A percentile compares a stretch with the other conserved stretches of the same genome.
These are phyloP conservation scores for Kwoniella sp. DNA, from an alignment of 768 basidiomycete genomes.

Conservation along the genomic window DNA sequence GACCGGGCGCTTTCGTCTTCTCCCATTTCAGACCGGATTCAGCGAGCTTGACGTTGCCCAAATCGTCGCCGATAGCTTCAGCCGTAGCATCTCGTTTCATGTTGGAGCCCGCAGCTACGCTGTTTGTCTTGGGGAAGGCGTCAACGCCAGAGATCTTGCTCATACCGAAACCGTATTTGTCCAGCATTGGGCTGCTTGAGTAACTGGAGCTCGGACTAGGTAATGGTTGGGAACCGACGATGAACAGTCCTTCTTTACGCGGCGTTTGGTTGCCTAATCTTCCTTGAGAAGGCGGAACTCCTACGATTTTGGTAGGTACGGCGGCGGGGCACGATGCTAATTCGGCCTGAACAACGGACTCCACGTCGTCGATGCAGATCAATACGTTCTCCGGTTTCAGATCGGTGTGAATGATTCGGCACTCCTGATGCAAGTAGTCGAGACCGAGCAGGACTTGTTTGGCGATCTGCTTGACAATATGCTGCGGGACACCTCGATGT, in stretches of 20 bases:
- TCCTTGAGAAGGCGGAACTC: slow-evolving; percentile 84
- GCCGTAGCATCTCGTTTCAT: slow-evolving; percentile 60
- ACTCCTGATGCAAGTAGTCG: slow-evolving; percentile 97
- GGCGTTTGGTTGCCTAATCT: slow-evolving; percentile 97
- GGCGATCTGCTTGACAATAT: slow-evolving; percentile 89
- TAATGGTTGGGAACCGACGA: slow-evolving; percentile 90
- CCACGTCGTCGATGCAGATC: slow-evolving; percentile 95
- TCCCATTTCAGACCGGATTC: slow-evolving; percentile 51
- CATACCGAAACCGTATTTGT: slow-evolving; percentile 91
- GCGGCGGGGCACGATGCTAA: slow-evolving; percentile 64
- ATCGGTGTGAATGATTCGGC: slow-evolving; percentile 97
- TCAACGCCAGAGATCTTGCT: slow-evolving; percentile 68
- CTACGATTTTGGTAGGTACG: slow-evolving; percentile 78
- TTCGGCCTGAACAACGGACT: slow-evolving; percentile 84
- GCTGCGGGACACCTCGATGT: slow-evolving; percentile 94
- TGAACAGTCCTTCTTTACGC: slow-evolving; percentile 74
- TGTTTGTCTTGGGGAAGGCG: slow-evolving; percentile 23
- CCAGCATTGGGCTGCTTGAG: slow-evolving; percentile 74
- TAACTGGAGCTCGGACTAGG: slow-evolving; percentile 71
- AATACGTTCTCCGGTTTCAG: slow-evolving; percentile 98
- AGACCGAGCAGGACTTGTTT: slow-evolving; percentile 93
- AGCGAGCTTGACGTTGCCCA: slow-evolving; percentile 56
- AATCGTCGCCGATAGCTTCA: slow-evolving; percentile 63
- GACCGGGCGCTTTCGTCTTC: slow-evolving; percentile 43
- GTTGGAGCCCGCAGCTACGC: slow-evolving; percentile 52